A percentile compares a stretch with the other conserved stretches of the same genome.
Evolutionary conservation across 208 protist species (phyloP).

Genomic region (Novymonas esmeraldas): DNA sequence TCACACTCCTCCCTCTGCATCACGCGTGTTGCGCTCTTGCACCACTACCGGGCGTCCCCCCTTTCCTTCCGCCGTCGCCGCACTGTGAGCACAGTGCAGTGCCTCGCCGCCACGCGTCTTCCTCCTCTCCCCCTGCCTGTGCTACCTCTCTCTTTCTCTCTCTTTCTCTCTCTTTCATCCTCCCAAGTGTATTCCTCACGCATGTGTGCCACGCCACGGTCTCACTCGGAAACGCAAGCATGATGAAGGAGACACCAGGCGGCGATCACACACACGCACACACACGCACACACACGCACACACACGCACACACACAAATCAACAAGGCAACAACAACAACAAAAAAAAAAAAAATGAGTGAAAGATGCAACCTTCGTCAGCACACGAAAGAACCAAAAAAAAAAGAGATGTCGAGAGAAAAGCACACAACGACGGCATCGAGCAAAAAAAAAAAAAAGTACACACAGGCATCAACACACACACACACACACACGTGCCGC

Average conservation of each 20-base stretch:
- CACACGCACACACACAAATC: neutral
- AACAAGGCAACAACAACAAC: neutral
- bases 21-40: neutral
- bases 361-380: too few relatives aligned
- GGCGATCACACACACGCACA: neutral
- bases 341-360: neutral
- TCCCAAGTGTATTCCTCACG: neutral
- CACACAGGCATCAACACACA: too few relatives aligned
- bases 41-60: neutral
- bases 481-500: too few relatives aligned
- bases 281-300: neutral
- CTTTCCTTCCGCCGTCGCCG: too few relatives aligned
- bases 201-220: too few relatives aligned
- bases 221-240: too few relatives aligned
- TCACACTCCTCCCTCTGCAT: too few relatives aligned
- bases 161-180: neutral
- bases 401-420: too few relatives aligned
- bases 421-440: too few relatives aligned
- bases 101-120: too few relatives aligned
- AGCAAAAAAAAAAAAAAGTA: too few relatives aligned
- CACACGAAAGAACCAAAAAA: neutral
- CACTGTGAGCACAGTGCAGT: too few relatives aligned
- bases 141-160: neutral
- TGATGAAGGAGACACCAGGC: neutral
- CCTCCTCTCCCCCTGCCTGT: neutral